Percentiles rank a stretch among this genome's conserved stretches.
These are phyloP conservation scores for Poronia punctata DNA, from an alignment of 495 filamentous ascomycete genomes.

Conservation along the genomic window DNA sequence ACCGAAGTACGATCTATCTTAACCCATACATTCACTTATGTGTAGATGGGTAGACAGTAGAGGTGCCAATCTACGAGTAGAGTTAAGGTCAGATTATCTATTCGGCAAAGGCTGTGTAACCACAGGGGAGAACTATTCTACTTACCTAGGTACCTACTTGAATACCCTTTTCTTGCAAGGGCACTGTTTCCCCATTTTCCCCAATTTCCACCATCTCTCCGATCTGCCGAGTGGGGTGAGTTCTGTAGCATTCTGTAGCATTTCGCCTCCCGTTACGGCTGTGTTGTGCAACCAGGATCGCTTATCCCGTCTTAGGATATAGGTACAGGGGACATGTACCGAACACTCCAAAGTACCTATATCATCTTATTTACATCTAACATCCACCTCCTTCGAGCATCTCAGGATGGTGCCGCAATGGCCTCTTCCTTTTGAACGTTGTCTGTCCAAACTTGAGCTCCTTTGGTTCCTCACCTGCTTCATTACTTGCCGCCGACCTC, in stretches of 20 bases:
- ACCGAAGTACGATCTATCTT: too few relatives aligned
- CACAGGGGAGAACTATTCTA: too few relatives aligned
- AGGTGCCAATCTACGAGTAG: too few relatives aligned
- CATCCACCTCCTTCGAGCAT: not conserved
- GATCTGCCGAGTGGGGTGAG: conserved; percentile 7
- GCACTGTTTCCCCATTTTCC: not conserved
- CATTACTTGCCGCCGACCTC: not conserved
- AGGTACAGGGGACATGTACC: not conserved
- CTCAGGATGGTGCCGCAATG: not conserved
- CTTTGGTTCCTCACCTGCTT: too few relatives aligned
- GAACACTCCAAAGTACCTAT: not conserved
- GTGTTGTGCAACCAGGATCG: conserved; percentile 2
- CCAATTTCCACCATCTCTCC: conserved; percentile 1
- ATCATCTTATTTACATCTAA: too few relatives aligned
- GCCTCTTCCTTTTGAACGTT: not conserved
- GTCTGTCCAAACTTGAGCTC: too few relatives aligned
- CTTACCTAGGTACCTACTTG: too few relatives aligned
- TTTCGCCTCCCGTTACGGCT: conserved; percentile 5
- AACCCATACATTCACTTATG: too few relatives aligned
- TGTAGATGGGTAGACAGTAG: too few relatives aligned
- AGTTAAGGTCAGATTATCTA: not conserved
- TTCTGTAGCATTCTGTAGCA: conserved; percentile 3
- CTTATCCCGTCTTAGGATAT: too few relatives aligned
- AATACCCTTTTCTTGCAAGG: conserved; percentile 2
- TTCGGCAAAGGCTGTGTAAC: not conserved